These are phyloP conservation scores for Kodamaea alishanica DNA, from an alignment of 1,139 yeast genomes.

Conservation along the genomic window DNA sequence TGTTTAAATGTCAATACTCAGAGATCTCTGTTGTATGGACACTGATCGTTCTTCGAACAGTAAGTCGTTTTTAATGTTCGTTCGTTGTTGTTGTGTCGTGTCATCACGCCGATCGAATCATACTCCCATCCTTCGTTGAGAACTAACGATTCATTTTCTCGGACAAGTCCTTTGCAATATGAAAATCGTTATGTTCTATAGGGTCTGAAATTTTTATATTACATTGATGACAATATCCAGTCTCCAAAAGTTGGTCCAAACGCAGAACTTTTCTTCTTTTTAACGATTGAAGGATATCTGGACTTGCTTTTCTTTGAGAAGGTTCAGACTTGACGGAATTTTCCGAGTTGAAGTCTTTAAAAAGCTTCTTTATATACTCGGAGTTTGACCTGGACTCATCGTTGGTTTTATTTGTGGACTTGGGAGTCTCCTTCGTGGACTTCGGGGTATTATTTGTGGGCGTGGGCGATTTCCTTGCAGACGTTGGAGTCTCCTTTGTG, in stretches of 20 bases:
- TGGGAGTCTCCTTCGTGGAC: background rate
- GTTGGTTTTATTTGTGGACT: too few relatives aligned
- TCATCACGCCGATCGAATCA: too few relatives aligned
- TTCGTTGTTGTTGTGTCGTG: too few relatives aligned
- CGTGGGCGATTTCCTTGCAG: background rate
- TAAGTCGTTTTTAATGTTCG: too few relatives aligned
- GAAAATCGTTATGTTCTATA: constrained; percentile 41
- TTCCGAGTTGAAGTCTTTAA: constrained; percentile 6
- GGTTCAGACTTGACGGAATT: constrained; percentile 2
- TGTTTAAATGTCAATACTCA: background rate
- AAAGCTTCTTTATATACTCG: constrained; percentile 9
- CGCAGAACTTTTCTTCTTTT: constrained; percentile 13
- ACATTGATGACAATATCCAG: constrained; percentile 27
- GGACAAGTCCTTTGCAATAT: constrained; percentile 38
- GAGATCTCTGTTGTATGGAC: background rate
- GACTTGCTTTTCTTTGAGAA: constrained; percentile 1
- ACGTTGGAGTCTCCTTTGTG: background rate
- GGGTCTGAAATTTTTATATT: constrained; percentile 25
- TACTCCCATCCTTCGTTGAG: too few relatives aligned
- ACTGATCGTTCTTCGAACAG: too few relatives aligned
- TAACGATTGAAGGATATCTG: constrained; percentile 23
- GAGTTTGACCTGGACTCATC: constrained; percentile 2
- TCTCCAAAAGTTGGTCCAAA: constrained; percentile 17
- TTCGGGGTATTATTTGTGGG: background rate
- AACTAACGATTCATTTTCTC: constrained; percentile 21